These are phyloP conservation scores for Acorus gramineus DNA, from an alignment of 106 monocot genomes.

Conservation along the genomic window DNA sequence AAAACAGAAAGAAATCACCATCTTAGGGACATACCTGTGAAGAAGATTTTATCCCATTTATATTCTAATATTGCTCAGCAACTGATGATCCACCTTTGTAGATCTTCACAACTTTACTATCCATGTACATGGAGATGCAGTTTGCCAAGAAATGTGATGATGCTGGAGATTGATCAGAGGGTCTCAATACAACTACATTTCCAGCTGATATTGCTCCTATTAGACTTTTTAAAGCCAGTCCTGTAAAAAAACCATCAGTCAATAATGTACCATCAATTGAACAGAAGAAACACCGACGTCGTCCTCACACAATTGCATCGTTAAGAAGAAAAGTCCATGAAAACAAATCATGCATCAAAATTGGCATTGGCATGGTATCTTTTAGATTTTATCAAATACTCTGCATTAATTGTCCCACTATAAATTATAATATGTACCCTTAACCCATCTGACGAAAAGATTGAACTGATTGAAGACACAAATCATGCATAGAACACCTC, in stretches of 20 bases:
- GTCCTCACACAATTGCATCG: background rate
- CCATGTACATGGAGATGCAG: slow-evolving; percentile 48
- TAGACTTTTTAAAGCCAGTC: slow-evolving; percentile 64
- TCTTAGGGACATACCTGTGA: slow-evolving; percentile 43
- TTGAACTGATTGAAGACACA: too few relatives aligned
- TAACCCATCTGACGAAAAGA: too few relatives aligned
- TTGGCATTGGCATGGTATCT: too few relatives aligned
- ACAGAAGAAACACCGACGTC: background rate
- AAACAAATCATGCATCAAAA: too few relatives aligned
- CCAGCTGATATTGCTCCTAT: slow-evolving; percentile 84
- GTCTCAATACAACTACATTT: slow-evolving; percentile 60
- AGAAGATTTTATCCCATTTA: slow-evolving; percentile 76
- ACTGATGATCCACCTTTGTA: slow-evolving; percentile 49
- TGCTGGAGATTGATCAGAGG: slow-evolving; percentile 70
- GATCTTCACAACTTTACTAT: slow-evolving; percentile 51
- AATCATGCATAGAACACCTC: too few relatives aligned
- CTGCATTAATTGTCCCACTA: too few relatives aligned
- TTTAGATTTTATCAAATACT: too few relatives aligned
- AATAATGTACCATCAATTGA: background rate
- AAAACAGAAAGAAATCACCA: background rate
- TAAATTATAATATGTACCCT: too few relatives aligned
- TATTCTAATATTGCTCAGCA: slow-evolving; percentile 43
- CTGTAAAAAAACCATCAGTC: slow-evolving; percentile 18
- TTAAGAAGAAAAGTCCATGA: background rate
- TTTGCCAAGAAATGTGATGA: slow-evolving; percentile 41